Conservation (phyloP, 345 rosid species). For the Ricinus communis region DNA sequence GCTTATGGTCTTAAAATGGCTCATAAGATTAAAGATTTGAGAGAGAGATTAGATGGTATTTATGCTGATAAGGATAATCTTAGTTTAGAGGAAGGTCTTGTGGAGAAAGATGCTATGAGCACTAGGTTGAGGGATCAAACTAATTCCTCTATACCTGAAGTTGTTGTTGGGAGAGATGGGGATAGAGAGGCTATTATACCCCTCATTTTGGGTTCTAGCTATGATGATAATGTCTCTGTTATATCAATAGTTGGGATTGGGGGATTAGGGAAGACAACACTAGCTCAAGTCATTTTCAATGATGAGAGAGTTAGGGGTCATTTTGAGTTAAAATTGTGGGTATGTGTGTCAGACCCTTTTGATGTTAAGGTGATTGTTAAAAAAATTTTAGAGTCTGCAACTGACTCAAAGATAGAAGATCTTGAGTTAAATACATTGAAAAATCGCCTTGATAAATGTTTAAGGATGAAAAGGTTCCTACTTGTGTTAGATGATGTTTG, state of each 20-base stretch:
- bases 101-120: background rate
- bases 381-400: constrained; percentile 18
- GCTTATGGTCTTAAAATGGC: constrained; percentile 16
- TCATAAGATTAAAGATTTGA: no score
- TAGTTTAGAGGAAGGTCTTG: background rate
- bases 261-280: constrained; percentile 29
- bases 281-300: constrained; percentile 20
- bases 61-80: background rate
- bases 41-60: constrained; percentile 19
- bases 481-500: constrained; percentile 29
- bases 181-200: constrained; percentile 10
- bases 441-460: background rate
- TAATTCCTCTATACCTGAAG: background rate
- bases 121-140: background rate
- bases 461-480: constrained; percentile 10
- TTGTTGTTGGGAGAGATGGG: constrained; percentile 15
- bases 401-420: background rate
- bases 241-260: constrained; percentile 28
- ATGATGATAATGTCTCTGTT: constrained; percentile 9
- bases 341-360: background rate
- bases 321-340: constrained; percentile 16
- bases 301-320: constrained; percentile 10
- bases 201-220: background rate
- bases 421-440: constrained; percentile 6
- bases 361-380: background rate